phyloP scores from a whole-genome alignment of 352 stramenopile species.

The Pythium volutum region DNA sequence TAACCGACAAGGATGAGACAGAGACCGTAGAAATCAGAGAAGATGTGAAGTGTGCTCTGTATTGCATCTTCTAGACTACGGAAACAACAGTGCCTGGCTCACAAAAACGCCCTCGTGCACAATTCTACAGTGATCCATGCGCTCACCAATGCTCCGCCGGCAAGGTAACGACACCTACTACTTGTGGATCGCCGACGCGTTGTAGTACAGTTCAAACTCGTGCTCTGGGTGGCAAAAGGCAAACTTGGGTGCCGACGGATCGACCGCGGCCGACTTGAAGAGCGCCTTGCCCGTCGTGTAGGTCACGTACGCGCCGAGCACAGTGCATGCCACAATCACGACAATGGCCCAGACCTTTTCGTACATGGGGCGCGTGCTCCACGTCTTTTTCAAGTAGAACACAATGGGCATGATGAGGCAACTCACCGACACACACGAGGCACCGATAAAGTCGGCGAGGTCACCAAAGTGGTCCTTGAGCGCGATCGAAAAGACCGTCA shows the following conservation, averaged over 20 bases:
- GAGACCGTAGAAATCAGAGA: background rate
- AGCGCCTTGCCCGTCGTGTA: conserved; percentile 16
- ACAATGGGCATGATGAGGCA: conserved; percentile 68
- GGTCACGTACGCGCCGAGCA: conserved; percentile 10
- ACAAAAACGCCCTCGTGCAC: background rate
- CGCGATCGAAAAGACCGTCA: conserved; percentile 31
- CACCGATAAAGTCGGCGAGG: conserved; percentile 64
- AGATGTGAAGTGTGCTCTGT: background rate
- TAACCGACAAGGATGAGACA: background rate
- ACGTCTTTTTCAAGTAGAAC: conserved; percentile 72
- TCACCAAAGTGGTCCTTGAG: conserved; percentile 55
- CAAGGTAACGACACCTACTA: no score
- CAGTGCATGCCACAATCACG: conserved; percentile 8
- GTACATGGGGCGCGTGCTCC: conserved; percentile 28
- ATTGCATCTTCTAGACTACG: background rate
- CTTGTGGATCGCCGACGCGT: conserved; percentile 11
- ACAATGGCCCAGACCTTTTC: conserved; percentile 8
- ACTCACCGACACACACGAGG: conserved; percentile 48
- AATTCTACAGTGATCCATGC: background rate
- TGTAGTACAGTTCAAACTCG: conserved; percentile 28
- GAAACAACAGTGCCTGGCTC: background rate
- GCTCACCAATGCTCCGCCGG: background rate
- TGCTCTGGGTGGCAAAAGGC: conserved; percentile 26
- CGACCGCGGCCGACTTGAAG: conserved; percentile 5
- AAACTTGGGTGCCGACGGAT: conserved; percentile 14